Percentiles rank a stretch among this genome's conserved stretches.
phyloP scores from a whole-genome alignment of 805 yeast species.

The Candida hispaniensis region DNA sequence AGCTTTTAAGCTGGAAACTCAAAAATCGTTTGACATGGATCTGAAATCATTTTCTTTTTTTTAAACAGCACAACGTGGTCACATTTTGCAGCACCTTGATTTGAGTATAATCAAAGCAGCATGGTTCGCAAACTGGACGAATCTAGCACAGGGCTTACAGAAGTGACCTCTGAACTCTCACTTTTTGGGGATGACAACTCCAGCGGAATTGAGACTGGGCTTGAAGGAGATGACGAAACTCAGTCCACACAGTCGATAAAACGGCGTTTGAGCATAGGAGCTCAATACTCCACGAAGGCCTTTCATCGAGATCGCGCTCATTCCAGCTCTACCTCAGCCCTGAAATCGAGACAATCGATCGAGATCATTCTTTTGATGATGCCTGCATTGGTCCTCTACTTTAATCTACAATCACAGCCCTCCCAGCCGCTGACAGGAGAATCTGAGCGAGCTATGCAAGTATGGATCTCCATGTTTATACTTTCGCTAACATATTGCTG shows the following conservation, averaged over 20 bases:
- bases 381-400: conserved; percentile 9
- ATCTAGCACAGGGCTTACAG: too few relatives aligned
- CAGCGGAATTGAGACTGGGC: conserved; percentile 10
- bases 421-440: conserved; percentile 1
- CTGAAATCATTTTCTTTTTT: too few relatives aligned
- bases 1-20: too few relatives aligned
- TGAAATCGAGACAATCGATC: conserved; percentile 3
- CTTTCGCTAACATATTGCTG: conserved; percentile 8
- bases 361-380: conserved; percentile 8
- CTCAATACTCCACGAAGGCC: conserved; percentile 2
- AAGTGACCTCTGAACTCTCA: conserved; percentile 14
- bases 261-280: conserved; percentile 7
- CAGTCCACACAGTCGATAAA: not conserved
- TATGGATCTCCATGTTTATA: conserved; percentile 7
- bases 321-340: conserved; percentile 2
- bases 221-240: conserved; percentile 8
- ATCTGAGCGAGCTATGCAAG: conserved; percentile 2
- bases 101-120: too few relatives aligned
- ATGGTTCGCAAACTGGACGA: too few relatives aligned
- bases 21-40: too few relatives aligned
- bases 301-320: conserved; percentile 1
- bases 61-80: too few relatives aligned
- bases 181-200: conserved; percentile 14
- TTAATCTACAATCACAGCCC: not conserved
- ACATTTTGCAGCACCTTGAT: too few relatives aligned